Base-by-base conservation (phyloP, 208 protist genomes). In the Angomonas ambiguus region DNA sequence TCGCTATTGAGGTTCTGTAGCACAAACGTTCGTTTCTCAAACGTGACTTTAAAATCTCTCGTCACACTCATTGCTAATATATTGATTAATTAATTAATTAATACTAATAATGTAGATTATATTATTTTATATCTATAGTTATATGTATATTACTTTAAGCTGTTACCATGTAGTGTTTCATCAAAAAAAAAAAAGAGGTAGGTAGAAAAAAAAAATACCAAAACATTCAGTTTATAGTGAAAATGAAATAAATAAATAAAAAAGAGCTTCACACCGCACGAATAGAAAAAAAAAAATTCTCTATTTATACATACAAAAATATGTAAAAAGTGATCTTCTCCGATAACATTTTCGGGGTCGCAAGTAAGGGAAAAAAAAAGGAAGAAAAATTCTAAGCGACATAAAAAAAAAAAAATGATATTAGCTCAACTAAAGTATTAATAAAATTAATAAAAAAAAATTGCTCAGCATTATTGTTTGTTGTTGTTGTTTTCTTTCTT, bases 301-400 rank as follows among this genome's bases (percentile, higher is more conserved):
- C n/a, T 51, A 1, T 33, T 48, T 41, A 45, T 6, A 34, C 1
- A 20, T 4, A 55, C 5, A 51, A 35, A 57, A 61, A 57, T 32
- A 42, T 20, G 51, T n/a, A n/a, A n/a, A n/a, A n/a, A n/a, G n/a
- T n/a, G n/a, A n/a, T n/a, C n/a, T n/a, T n/a, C n/a, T n/a, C n/a
- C n/a, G n/a, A n/a, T n/a, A n/a, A n/a, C n/a, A n/a, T n/a, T n/a
- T n/a, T n/a, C n/a, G n/a, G n/a, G n/a, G n/a, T n/a, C n/a, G n/a
- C n/a, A n/a, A n/a, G n/a, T n/a, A n/a, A n/a, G n/a, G n/a, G 33
- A 62, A 59, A 72, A 66, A 61, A 65, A 59, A 31, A 62, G 20
- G 38, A 57, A 30, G 59, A 2, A 58, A 71, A 48, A 60, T n/a
- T n/a, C n/a, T n/a, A n/a, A n/a, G n/a, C n/a, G n/a, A n/a, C n/a